These are phyloP conservation scores for Sapria himalayana DNA, from an alignment of 345 rosid genomes.

Conservation along the genomic window DNA sequence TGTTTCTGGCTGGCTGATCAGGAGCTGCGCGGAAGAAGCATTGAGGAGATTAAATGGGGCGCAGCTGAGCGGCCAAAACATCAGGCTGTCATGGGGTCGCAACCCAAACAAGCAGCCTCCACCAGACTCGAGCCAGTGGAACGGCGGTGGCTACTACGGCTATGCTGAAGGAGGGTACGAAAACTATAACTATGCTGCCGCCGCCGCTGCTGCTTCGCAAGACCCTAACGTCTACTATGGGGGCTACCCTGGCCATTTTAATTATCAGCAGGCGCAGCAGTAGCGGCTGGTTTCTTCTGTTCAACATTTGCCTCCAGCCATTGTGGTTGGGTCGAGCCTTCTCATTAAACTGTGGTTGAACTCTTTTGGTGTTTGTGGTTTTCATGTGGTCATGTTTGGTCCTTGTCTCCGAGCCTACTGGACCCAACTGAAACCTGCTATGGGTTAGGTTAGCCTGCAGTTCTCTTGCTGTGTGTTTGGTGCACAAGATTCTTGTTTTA, in stretches of 20 bases:
- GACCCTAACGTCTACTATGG: constrained; percentile 80
- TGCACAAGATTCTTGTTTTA: too few species aligned
- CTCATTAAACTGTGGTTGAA: too few species aligned
- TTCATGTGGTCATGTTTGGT: too few species aligned
- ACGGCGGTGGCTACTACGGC: constrained; percentile 43
- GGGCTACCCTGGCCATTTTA: constrained; percentile 54
- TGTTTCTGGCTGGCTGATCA: constrained; percentile 12
- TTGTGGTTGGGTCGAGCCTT: too few species aligned
- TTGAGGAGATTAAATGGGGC: constrained; percentile 40
- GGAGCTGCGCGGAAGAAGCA: constrained; percentile 81
- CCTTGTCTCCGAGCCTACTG: too few species aligned
- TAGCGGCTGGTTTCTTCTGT: constrained; percentile 13
- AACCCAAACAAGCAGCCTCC: constrained; percentile 65
- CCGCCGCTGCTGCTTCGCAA: constrained; percentile 42
- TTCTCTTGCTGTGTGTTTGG: too few species aligned
- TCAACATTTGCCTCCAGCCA: too few species aligned
- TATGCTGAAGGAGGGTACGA: constrained; percentile 69
- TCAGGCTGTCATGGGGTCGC: constrained; percentile 94
- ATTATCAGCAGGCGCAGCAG: constrained; percentile 41
- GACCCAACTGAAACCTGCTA: too few species aligned
- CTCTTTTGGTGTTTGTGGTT: too few species aligned
- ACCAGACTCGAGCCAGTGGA: constrained; percentile 43
- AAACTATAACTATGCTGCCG: constrained; percentile 46
- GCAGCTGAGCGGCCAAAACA: constrained; percentile 52
- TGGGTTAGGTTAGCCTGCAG: too few species aligned